Percentiles rank a stretch among this genome's conserved stretches.
Evolutionary conservation across 306 rosid species (phyloP).

Genomic region (Styphnolobium japonicum): DNA sequence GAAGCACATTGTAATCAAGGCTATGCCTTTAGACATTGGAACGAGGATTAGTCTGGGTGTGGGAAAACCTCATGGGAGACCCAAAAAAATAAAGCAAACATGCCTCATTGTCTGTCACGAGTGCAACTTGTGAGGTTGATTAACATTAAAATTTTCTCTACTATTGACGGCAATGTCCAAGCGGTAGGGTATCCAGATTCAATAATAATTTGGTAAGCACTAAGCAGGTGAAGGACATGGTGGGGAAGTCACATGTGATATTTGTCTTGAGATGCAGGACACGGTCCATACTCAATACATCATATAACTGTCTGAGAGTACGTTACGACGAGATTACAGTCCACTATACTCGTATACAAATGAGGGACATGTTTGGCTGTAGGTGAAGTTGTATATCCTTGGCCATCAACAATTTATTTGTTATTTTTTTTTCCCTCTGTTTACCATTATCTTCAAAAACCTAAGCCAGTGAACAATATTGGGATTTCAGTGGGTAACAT

Average conservation of each 20-base stretch:
- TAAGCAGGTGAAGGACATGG: background rate
- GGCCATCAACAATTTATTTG: background rate
- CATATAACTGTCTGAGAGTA: background rate
- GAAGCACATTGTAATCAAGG: no score
- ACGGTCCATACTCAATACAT: no score
- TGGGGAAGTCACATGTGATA: background rate
- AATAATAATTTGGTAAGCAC: background rate
- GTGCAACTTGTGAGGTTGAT: no score
- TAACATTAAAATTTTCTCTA: no score
- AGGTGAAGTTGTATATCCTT: background rate
- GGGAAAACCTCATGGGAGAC: no score
- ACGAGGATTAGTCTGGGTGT: no score
- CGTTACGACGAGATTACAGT: background rate
- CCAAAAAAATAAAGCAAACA: background rate
- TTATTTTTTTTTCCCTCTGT: no score
- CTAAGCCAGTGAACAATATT: background rate
- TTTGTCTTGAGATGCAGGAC: background rate
- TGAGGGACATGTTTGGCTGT: background rate
- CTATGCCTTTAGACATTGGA: no score
- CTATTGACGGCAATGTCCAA: no score
- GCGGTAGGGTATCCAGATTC: background rate
- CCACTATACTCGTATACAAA: background rate
- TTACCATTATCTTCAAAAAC: background rate
- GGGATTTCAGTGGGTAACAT: background rate
- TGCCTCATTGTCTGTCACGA: background rate